Base-by-base conservation (phyloP, 2,329 filamentous ascomycete genomes). In the Fusarium verrucosum region DNA sequence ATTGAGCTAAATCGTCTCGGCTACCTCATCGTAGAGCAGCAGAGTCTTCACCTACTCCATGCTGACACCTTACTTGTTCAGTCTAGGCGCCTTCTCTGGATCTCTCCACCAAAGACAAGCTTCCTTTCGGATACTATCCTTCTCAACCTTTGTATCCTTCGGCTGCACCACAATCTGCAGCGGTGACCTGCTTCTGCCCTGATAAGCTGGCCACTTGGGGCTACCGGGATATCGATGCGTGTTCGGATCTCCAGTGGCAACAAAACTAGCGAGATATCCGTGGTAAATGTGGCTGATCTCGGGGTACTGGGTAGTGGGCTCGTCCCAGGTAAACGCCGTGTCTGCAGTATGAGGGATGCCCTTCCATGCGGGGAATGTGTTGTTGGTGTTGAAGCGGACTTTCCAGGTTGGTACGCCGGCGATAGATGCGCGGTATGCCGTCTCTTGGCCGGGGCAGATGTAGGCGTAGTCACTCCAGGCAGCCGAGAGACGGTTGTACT, bases 391-490 rank as follows among this genome's bases (percentile, higher is more conserved):
- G 69, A 79, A 79, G 4, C 76, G 74, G 10, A 73, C 51, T 45
- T 78, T 78, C 76, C 76, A 79, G 0, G 73, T 76, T 0, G 77
- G 76, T 0, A 75, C 72, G 0, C 70, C 72, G 5, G 73, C 75
- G 0, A 50, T 45, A 0, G 78, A 75, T 19, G 76, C 68, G 9
- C 78, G 72, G 30, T 77, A 73, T 2, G 79, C 78, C 1, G 79
- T 82, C 55, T 81, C 80, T n/a, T 81, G 79, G 1, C 75, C 76
- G 0, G 80, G 75, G 19, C 79, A 82, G 16, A 79, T 77, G 55
- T 82, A 82, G 26, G 76, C 79, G 45, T 79, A 81, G 62, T 82
- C 80, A 14, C 76, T 76, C 75, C 76, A 78, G 0, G 81, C 78
- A 1, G 79, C 79, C 1, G 77, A 73, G 5, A 83, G 46, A 5